Conservation (phyloP, 371 early-diverging fungal species). For the Mortierella sp. region DNA sequence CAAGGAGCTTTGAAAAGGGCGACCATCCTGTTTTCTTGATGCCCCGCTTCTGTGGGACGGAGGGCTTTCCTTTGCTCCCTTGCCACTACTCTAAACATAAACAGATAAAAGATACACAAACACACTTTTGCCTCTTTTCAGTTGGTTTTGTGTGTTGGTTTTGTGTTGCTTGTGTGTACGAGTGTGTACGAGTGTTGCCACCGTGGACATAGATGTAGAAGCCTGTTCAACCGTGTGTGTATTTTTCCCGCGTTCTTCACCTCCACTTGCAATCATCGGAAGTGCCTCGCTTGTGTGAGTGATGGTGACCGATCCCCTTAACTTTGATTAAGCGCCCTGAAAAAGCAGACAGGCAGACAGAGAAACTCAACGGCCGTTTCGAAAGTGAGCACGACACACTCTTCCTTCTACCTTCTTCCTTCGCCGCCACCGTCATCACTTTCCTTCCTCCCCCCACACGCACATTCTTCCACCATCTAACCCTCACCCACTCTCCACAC, state of each 20-base stretch:
- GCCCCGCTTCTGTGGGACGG: background rate
- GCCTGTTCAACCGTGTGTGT: background rate
- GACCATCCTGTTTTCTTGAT: no score
- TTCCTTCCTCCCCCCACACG: background rate
- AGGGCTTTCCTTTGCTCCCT: background rate
- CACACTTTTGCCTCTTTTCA: no score
- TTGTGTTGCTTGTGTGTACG: background rate
- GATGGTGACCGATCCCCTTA: background rate
- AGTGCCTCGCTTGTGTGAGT: background rate
- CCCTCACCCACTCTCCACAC: background rate
- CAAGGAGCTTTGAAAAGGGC: background rate
- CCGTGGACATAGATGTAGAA: no score
- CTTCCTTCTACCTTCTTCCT: background rate
- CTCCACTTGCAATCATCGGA: background rate
- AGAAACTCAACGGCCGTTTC: background rate
- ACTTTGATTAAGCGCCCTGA: background rate
- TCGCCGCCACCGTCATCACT: background rate
- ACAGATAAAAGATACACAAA: background rate
- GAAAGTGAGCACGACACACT: constrained; percentile 3
- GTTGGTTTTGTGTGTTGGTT: background rate
- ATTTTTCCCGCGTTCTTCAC: background rate
- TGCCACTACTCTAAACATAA: background rate
- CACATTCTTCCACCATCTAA: background rate
- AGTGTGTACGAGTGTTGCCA: background rate
- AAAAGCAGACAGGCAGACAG: background rate